Conservation (phyloP, 768 basidiomycete genomes). For the Suillus occidentalis region DNA sequence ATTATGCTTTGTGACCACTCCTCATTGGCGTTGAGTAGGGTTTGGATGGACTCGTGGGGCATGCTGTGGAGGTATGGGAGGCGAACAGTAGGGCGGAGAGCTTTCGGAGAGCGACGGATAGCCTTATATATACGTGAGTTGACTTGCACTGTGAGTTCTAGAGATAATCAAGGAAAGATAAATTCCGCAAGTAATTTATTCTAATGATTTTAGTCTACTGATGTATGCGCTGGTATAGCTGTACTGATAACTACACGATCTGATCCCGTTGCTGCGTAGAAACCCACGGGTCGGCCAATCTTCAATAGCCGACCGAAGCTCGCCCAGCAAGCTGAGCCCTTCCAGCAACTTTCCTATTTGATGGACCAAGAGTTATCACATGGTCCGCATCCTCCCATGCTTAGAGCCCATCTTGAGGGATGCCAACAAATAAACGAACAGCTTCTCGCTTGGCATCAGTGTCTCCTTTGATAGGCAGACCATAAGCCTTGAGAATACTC, state of each 20-base stretch:
- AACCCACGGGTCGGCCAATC: neutral
- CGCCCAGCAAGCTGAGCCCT: neutral
- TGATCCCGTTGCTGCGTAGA: neutral
- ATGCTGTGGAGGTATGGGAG: neutral
- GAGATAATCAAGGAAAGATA: neutral
- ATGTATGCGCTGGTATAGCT: neutral
- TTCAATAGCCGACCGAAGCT: neutral
- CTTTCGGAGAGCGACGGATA: no score
- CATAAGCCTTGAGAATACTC: constrained; percentile 35
- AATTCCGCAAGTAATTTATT: neutral
- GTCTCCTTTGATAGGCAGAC: constrained; percentile 36
- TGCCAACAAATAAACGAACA: constrained; percentile 37
- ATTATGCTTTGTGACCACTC: constrained; percentile 70
- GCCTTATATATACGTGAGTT: no score
- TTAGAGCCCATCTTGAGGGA: constrained; percentile 27
- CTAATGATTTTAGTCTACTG: neutral
- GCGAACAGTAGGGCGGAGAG: neutral
- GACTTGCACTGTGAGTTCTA: no score
- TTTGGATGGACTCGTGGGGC: neutral
- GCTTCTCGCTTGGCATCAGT: constrained; percentile 40
- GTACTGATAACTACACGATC: neutral
- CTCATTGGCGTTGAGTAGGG: constrained; percentile 51
- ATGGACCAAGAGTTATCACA: neutral
- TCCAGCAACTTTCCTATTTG: neutral
- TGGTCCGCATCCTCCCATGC: neutral